Conservation (phyloP, 1,284 basidiomycete genomes). For the Porogramme epimiltina region DNA sequence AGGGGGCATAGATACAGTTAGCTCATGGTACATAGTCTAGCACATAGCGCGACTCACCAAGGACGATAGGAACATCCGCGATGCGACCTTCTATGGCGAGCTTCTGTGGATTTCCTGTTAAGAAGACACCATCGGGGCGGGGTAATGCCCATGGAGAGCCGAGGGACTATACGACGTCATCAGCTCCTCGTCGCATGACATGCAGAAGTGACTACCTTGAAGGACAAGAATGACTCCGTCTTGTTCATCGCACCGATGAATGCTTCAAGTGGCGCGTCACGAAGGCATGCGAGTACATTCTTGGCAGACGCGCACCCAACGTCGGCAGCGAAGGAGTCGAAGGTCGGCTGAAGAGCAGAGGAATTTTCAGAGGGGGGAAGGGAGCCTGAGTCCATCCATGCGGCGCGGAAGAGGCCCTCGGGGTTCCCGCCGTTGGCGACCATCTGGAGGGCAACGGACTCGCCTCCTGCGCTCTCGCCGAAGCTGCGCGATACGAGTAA, state of each 20-base stretch:
- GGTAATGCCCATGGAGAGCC: constrained; percentile 35
- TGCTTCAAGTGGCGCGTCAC: constrained; percentile 31
- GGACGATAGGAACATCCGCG: constrained; percentile 31
- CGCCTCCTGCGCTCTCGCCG: constrained; percentile 45
- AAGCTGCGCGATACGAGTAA: constrained; percentile 27
- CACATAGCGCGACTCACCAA: constrained; percentile 12
- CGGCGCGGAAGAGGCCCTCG: constrained; percentile 38
- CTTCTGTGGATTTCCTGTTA: constrained; percentile 26
- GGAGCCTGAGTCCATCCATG: constrained; percentile 39
- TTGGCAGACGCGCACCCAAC: constrained; percentile 31
- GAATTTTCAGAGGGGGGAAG: constrained; percentile 32
- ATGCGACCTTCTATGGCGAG: constrained; percentile 17
- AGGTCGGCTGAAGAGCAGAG: constrained; percentile 32
- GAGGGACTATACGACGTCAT: not conserved
- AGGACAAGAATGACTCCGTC: constrained; percentile 7
- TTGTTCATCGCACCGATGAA: constrained; percentile 34
- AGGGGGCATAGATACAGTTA: too few species aligned
- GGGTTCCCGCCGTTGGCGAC: constrained; percentile 33
- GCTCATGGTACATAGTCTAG: too few species aligned
- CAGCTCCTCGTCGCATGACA: not conserved
- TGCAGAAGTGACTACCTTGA: not conserved
- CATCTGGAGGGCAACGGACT: constrained; percentile 37
- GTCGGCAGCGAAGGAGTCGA: constrained; percentile 34
- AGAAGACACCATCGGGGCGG: constrained; percentile 39
- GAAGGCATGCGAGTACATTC: constrained; percentile 44